A percentile compares a stretch with the other conserved stretches of the same genome.
Evolutionary conservation across 108 stramenopile genomes (phyloP).

Genomic region (Cyclotella kingstonii): DNA sequence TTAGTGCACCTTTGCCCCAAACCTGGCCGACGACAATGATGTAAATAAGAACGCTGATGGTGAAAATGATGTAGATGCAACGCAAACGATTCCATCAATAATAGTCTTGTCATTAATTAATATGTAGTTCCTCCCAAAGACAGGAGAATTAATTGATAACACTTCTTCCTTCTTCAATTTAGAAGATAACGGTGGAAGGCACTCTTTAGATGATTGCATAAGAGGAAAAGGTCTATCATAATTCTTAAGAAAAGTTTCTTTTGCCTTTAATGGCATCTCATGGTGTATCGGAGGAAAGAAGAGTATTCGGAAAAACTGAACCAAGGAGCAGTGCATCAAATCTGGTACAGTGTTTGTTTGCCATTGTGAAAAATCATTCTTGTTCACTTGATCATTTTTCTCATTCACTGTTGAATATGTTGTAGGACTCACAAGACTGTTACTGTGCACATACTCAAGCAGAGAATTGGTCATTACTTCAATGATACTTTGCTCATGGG

Average conservation of each 20-base stretch:
- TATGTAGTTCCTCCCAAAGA: conserved; percentile 29
- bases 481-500: conserved; percentile 4
- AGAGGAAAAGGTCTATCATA: conserved; percentile 7
- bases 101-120: background rate
- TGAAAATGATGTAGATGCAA: conserved; percentile 16
- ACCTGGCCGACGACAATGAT: conserved; percentile 32
- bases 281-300: conserved; percentile 27
- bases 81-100: background rate
- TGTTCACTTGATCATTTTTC: conserved; percentile 3
- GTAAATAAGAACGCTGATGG: conserved; percentile 28
- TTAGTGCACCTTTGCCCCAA: conserved; percentile 23
- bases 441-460: conserved; percentile 22
- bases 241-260: background rate
- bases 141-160: conserved; percentile 18
- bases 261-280: background rate
- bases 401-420: background rate
- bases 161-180: conserved; percentile 11
- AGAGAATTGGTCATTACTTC: conserved; percentile 30
- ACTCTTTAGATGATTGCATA: conserved; percentile 27
- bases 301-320: conserved; percentile 17
- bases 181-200: conserved; percentile 6
- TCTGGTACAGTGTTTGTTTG: conserved; percentile 34
- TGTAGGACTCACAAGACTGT: conserved; percentile 5
- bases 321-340: conserved; percentile 19
- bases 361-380: conserved; percentile 32